Evolutionary conservation across 2,329 filamentous ascomycete species (phyloP).

Genomic region (Epicoccum sorghinum): DNA sequence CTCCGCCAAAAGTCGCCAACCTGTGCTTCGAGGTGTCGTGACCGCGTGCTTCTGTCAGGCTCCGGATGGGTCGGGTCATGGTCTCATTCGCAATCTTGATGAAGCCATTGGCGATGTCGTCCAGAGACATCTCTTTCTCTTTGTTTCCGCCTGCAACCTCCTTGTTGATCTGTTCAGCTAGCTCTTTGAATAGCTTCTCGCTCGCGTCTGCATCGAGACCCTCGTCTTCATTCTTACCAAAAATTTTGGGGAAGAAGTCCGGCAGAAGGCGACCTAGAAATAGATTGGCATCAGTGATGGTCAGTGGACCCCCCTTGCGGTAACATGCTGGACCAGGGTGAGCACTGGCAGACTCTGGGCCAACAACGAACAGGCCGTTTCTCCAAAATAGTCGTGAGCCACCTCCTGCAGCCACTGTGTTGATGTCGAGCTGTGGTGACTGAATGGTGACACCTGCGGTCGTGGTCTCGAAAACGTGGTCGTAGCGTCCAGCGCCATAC

Average conservation of each 20-base stretch:
- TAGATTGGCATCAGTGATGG: slow-evolving; percentile 92
- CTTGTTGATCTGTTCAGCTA: slow-evolving; percentile 77
- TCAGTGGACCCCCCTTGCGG: slow-evolving; percentile 84
- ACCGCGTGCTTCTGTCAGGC: slow-evolving; percentile 88
- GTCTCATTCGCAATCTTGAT: slow-evolving; percentile 89
- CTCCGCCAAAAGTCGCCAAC: slow-evolving; percentile 91
- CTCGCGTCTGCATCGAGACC: slow-evolving; percentile 79
- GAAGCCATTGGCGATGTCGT: slow-evolving; percentile 89
- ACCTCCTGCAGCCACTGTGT: slow-evolving; percentile 90
- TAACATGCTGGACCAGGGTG: slow-evolving; percentile 92
- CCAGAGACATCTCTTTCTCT: slow-evolving; percentile 70
- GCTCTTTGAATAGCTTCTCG: slow-evolving; percentile 73
- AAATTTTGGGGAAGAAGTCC: slow-evolving; percentile 94
- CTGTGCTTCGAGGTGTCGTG: slow-evolving; percentile 89
- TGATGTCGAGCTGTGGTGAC: slow-evolving; percentile 90
- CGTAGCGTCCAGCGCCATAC: slow-evolving; percentile 83
- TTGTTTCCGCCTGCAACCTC: slow-evolving; percentile 69
- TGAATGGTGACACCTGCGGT: slow-evolving; percentile 95
- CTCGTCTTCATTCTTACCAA: slow-evolving; percentile 86
- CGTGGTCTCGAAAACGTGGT: slow-evolving; percentile 93
- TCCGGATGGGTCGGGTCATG: slow-evolving; percentile 89
- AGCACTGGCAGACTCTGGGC: slow-evolving; percentile 85
- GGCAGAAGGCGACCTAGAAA: slow-evolving; percentile 83
- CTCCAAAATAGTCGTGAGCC: slow-evolving; percentile 84
- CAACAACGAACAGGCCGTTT: slow-evolving; percentile 89